Conservation (phyloP, 73 alveolate species). For the Paramecium sexaurelia region DNA sequence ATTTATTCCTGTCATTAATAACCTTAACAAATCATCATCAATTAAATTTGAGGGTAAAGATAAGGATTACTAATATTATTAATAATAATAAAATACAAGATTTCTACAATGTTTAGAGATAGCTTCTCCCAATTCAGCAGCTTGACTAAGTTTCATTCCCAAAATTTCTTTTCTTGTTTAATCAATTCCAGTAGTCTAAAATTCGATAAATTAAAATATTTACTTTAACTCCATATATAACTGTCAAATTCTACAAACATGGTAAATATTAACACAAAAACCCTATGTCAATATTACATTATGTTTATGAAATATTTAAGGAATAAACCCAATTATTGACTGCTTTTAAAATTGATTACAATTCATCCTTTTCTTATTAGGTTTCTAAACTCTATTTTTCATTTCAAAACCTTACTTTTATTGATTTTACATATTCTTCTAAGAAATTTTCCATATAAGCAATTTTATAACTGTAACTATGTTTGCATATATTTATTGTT, state of each 20-base stretch:
- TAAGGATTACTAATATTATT: constrained; percentile 21
- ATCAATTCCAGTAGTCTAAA: constrained; percentile 75
- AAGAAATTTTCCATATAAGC: constrained; percentile 81
- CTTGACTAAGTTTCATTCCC: constrained; percentile 87
- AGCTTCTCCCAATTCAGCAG: constrained; percentile 71
- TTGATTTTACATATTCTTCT: constrained; percentile 75
- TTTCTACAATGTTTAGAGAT: constrained; percentile 60
- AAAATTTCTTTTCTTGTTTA: constrained; percentile 77
- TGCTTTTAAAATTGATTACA: constrained; percentile 74
- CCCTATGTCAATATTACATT: constrained; percentile 84
- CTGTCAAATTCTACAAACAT: constrained; percentile 72
- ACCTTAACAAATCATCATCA: constrained; percentile 70
- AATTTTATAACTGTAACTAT: constrained; percentile 82
- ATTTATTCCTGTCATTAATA: constrained; percentile 69
- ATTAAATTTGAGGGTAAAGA: constrained; percentile 70
- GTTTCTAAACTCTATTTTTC: constrained; percentile 37
- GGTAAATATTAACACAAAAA: constrained; percentile 76
- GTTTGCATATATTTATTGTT: constrained; percentile 73
- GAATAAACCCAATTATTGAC: constrained; percentile 78
- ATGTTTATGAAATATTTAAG: constrained; percentile 77
- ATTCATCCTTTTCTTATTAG: constrained; percentile 63
- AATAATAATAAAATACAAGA: constrained; percentile 17
- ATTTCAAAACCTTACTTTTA: constrained; percentile 30
- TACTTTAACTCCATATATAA: constrained; percentile 83
- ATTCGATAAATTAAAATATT: not conserved